Conservation (phyloP, 1,284 basidiomycete species). For the Sanghuangporus weigelae region DNA sequence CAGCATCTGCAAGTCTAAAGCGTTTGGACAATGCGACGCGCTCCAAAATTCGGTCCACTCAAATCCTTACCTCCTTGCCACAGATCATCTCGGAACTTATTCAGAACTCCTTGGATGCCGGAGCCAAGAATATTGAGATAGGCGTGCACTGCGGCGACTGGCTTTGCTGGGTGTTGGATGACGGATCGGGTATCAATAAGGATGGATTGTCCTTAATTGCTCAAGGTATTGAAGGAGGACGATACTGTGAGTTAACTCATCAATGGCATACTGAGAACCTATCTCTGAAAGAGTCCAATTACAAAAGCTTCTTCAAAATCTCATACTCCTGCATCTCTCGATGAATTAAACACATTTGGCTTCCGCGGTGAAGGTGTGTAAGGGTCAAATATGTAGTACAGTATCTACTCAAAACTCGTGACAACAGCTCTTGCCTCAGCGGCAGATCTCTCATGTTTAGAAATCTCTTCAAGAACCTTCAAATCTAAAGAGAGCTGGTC, state of each 20-base stretch:
- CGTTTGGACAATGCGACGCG: slow-evolving; percentile 36
- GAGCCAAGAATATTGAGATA: slow-evolving; percentile 54
- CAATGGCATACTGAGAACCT: background rate
- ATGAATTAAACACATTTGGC: slow-evolving; percentile 65
- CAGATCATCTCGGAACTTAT: slow-evolving; percentile 78
- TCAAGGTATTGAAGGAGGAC: slow-evolving; percentile 41
- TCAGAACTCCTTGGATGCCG: slow-evolving; percentile 80
- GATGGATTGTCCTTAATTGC: slow-evolving; percentile 54
- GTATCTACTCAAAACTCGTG: background rate
- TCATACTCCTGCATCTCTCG: slow-evolving; percentile 45
- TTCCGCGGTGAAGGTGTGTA: slow-evolving; percentile 83
- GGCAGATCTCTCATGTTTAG: slow-evolving; percentile 67
- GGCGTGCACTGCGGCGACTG: slow-evolving; percentile 66
- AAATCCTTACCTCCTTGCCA: slow-evolving; percentile 76
- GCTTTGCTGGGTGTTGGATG: slow-evolving; percentile 78
- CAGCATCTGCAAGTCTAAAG: background rate
- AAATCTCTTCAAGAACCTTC: slow-evolving; percentile 69
- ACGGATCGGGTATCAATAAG: slow-evolving; percentile 70
- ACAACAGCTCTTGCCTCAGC: slow-evolving; percentile 73
- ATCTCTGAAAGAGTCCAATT: background rate
- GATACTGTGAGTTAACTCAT: slow-evolving; percentile 55
- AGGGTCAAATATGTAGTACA: background rate
- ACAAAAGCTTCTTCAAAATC: slow-evolving; percentile 65
- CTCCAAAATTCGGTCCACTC: slow-evolving; percentile 69
- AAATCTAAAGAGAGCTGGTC: slow-evolving; percentile 37